A percentile compares a stretch with the other conserved stretches of the same genome.
Evolutionary conservation across 2,329 filamentous ascomycete genomes (phyloP).

Genomic region (Colletotrichum tamarilloi): DNA sequence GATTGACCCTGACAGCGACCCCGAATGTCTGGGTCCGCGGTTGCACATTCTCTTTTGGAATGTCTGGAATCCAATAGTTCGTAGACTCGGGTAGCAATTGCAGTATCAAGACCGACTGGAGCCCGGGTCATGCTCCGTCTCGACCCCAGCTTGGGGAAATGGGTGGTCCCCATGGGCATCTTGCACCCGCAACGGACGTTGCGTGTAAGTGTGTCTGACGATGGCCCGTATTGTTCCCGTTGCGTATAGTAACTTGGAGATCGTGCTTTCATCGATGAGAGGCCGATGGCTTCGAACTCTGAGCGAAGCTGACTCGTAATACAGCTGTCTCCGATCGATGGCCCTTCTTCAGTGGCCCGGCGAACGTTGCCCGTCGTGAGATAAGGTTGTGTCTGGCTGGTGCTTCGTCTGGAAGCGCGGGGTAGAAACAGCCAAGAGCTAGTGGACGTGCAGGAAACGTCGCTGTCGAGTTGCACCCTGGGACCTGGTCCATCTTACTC

Average conservation of each 20-base stretch:
- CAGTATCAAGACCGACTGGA: not conserved
- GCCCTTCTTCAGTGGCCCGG: slow-evolving; percentile 5
- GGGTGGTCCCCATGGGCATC: not conserved
- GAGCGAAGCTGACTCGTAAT: not conserved
- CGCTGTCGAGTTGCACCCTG: not conserved
- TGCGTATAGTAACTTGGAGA: slow-evolving; percentile 5
- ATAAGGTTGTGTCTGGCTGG: slow-evolving; percentile 20
- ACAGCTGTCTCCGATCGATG: not conserved
- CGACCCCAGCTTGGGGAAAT: too few relatives aligned
- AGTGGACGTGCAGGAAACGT: not conserved
- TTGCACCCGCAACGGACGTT: not conserved
- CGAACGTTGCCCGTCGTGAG: slow-evolving; percentile 1
- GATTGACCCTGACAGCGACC: not conserved
- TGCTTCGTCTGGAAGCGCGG: slow-evolving; percentile 3
- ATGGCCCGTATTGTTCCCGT: not conserved
- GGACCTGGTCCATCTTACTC: not conserved
- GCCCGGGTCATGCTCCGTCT: not conserved
- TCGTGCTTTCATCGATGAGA: not conserved
- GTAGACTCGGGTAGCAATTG: not conserved
- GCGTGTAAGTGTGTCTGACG: not conserved
- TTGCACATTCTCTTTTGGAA: not conserved
- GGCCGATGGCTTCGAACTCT: not conserved
- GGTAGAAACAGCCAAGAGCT: slow-evolving; percentile 13
- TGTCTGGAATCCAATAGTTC: slow-evolving; percentile 13
- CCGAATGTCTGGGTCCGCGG: not conserved